These are phyloP conservation scores for Atalantia buxifolia DNA, from an alignment of 345 rosid genomes.

Conservation along the genomic window DNA sequence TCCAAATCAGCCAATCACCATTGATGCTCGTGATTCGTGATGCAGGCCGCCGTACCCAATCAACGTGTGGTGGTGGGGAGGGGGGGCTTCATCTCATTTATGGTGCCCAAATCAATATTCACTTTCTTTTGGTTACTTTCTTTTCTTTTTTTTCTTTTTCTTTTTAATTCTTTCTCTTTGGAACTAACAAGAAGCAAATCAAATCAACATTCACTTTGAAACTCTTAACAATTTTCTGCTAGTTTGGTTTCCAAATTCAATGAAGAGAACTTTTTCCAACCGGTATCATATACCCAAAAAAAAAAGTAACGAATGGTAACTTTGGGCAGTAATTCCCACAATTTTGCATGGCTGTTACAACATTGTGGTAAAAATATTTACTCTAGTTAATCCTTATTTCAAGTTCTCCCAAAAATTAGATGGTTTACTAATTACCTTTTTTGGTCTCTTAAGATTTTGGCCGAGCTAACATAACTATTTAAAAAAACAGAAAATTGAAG, in stretches of 20 bases:
- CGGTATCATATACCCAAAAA: background rate
- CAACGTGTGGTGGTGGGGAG: background rate
- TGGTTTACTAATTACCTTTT: background rate
- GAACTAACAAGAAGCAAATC: background rate
- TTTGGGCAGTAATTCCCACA: background rate
- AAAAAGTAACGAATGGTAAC: too few species aligned
- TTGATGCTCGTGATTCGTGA: conserved; percentile 21
- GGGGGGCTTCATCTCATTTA: background rate
- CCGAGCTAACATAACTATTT: too few species aligned
- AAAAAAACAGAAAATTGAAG: too few species aligned
- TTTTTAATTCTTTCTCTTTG: background rate
- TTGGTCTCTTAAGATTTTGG: too few species aligned
- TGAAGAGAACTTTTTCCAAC: background rate
- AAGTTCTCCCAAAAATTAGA: background rate
- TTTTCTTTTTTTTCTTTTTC: background rate
- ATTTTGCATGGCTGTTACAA: background rate
- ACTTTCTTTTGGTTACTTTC: background rate
- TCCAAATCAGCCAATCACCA: background rate
- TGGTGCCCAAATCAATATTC: conserved; percentile 1
- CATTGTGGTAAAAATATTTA: background rate
- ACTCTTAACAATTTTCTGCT: background rate
- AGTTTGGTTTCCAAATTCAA: background rate
- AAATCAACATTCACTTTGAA: background rate
- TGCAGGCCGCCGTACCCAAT: conserved; percentile 21
- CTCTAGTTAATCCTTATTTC: too few species aligned